Evolutionary conservation across 305 asterid genomes (phyloP).

Genomic region (Fraxinus floribunda): DNA sequence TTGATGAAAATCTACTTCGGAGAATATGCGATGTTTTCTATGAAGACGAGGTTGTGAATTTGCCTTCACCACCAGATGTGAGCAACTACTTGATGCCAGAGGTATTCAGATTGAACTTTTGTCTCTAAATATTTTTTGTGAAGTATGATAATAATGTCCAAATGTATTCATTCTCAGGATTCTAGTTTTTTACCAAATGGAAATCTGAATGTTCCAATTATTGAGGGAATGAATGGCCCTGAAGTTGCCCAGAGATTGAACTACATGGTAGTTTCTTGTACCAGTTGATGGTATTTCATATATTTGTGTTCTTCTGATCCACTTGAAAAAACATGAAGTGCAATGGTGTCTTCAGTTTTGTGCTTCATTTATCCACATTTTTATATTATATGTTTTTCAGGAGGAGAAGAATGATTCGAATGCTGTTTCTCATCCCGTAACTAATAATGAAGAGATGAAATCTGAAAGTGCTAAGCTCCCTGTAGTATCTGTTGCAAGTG

Average conservation of each 20-base stretch:
- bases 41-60: constrained; percentile 71
- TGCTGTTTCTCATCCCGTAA: constrained; percentile 43
- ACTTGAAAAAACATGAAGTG: background rate
- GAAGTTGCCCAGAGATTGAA: constrained; percentile 69
- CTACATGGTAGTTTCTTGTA: constrained; percentile 43
- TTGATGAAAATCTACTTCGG: constrained; percentile 67
- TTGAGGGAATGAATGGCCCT: constrained; percentile 81
- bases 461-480: constrained; percentile 57
- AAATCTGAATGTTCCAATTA: constrained; percentile 52
- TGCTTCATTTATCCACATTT: constrained; percentile 6
- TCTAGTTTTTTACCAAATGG: constrained; percentile 67
- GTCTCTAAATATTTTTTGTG: constrained; percentile 2
- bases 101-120: constrained; percentile 39
- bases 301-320: constrained; percentile 1
- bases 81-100: constrained; percentile 90
- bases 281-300: constrained; percentile 12
- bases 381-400: constrained; percentile 37
- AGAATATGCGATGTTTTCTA: constrained; percentile 66
- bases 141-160: constrained; percentile 13
- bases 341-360: background rate
- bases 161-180: constrained; percentile 49
- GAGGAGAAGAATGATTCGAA: constrained; percentile 52
- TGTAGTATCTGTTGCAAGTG: constrained; percentile 44
- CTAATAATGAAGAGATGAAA: constrained; percentile 49
- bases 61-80: constrained; percentile 86